Evolutionary conservation across 2,329 filamentous ascomycete species (phyloP), one percentile per base, ranked within the genome.

Genomic region (Lasiodiplodia citricola): DNA sequence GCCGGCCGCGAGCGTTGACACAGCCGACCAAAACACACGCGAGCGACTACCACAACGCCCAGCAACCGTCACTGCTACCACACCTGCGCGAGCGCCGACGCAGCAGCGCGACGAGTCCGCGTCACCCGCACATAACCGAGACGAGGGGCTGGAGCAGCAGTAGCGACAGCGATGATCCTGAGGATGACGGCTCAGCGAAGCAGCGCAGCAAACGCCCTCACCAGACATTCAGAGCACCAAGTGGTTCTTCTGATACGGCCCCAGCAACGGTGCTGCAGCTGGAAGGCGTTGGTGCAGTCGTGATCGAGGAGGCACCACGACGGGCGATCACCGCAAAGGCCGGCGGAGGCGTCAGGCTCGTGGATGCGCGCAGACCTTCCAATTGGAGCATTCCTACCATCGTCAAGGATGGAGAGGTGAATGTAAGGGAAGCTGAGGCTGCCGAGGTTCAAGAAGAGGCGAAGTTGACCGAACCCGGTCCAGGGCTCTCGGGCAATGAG

Each of bases 241-340:
- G 23, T 11, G 44, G 38, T 18, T 16, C 38, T 18, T 16, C 38
- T 10, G 57, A 47, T 13, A 62, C 38, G n/a, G 21, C 13, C 3
- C 44, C 60, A n/a, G 44, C 60, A 21, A 38, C 63, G 16, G 51
- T 63, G 35, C 47, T 68, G 37, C 56, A 57, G 28, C n/a, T 44
- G 25, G 66, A 63, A 23, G 66, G 66, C 4, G 41, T 68, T 4
- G 66, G 57, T 1, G 57, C 50, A n/a, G 66, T 68, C 21, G 51
- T 68, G 8, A 62, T 68, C 18, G 66, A 68, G 63, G 37, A 47
- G 63, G 65, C 54, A 8, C 66, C 66, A n/a, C 47, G 25, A 23
- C 23, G 55, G 23, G 57, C 66, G 0, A 55, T 68, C 35, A 68
- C 56, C 23, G 66, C 66, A 4, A 41, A 58, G 28, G 66, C 66